Percentiles rank a stretch among this genome's conserved stretches.
These are phyloP conservation scores for Pilobolus umbonatus DNA, from an alignment of 192 early-diverging fungal species.

Conservation along the genomic window DNA sequence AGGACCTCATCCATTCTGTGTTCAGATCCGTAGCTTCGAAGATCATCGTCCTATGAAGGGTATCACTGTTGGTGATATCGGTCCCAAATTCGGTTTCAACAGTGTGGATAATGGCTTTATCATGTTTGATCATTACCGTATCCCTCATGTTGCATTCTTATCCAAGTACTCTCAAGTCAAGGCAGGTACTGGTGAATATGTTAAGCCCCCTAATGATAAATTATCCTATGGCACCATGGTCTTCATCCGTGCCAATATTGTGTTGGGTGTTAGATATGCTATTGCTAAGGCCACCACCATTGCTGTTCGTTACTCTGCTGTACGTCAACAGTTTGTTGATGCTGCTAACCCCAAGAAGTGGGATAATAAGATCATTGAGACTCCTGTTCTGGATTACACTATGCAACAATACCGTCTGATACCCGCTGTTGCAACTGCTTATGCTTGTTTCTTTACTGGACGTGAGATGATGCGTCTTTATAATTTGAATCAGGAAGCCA, in stretches of 20 bases:
- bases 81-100: conserved; percentile 87
- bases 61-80: conserved; percentile 83
- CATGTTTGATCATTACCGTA: conserved; percentile 74
- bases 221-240: conserved; percentile 87
- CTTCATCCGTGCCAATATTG: conserved; percentile 72
- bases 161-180: conserved; percentile 70
- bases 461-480: conserved; percentile 61
- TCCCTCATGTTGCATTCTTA: conserved; percentile 75
- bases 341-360: conserved; percentile 46
- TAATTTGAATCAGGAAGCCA: conserved; percentile 51
- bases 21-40: conserved; percentile 72
- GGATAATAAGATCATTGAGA: conserved; percentile 49
- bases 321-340: conserved; percentile 70
- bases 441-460: conserved; percentile 67
- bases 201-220: conserved; percentile 72
- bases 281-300: conserved; percentile 69
- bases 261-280: conserved; percentile 50
- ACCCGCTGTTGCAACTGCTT: conserved; percentile 66
- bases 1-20: conserved; percentile 77
- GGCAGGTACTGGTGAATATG: conserved; percentile 60
- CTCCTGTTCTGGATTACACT: conserved; percentile 70
- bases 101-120: conserved; percentile 84
- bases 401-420: conserved; percentile 76
- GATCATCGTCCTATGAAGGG: conserved; percentile 71
- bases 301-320: conserved; percentile 64